These are phyloP conservation scores for Fusarium sp. DNA, from an alignment of 2,329 filamentous ascomycete species.

Conservation along the genomic window DNA sequence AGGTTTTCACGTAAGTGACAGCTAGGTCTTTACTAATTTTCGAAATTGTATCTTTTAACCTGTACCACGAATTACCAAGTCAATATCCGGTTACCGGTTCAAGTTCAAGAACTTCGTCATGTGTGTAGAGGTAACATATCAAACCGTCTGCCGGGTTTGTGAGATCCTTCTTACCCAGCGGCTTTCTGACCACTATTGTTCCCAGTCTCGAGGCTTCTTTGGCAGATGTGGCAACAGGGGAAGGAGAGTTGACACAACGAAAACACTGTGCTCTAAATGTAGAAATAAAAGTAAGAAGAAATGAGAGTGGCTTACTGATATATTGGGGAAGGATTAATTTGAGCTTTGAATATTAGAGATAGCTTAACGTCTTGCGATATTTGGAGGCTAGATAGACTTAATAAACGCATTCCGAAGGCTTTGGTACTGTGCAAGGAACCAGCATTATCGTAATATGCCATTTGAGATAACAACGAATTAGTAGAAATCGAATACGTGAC, in stretches of 20 bases:
- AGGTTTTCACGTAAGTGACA: fast-evolving
- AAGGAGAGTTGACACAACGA: background rate
- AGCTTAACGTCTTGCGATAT: fast-evolving
- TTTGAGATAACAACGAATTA: fast-evolving
- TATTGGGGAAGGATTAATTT: fast-evolving
- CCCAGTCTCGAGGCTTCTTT: background rate
- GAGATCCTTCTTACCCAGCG: background rate
- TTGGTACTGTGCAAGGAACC: fast-evolving
- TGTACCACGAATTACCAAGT: fast-evolving
- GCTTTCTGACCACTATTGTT: background rate
- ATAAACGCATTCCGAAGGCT: fast-evolving
- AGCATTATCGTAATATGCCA: fast-evolving
- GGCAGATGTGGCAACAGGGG: background rate
- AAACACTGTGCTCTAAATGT: background rate
- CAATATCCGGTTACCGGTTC: fast-evolving
- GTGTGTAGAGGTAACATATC: background rate
- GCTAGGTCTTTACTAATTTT: background rate
- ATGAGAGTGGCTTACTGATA: background rate
- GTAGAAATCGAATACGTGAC: fast-evolving
- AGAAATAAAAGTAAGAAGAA: background rate
- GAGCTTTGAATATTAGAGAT: fast-evolving
- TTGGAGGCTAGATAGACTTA: too few species aligned
- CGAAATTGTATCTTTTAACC: fast-evolving
- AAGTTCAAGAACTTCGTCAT: background rate
- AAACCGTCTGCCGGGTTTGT: background rate